Evolutionary conservation across 768 basidiomycete species (phyloP).

Genomic region (Gymnopilus junonius): DNA sequence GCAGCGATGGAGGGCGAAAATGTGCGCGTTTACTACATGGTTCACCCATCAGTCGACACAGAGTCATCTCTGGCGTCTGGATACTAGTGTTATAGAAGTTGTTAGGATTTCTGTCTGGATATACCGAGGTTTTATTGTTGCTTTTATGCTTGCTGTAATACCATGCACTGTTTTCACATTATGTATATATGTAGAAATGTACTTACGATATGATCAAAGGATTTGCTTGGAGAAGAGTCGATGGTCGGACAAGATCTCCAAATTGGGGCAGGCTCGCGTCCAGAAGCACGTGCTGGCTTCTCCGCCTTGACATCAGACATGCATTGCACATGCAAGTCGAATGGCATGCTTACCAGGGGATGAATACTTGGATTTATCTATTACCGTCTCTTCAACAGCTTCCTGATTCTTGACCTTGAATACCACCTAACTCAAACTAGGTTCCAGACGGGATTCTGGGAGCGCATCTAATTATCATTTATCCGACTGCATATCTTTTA

Average conservation of each 20-base stretch:
- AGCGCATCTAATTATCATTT: not conserved
- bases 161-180: not conserved
- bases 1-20: constrained; percentile 55
- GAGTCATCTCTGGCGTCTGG: constrained; percentile 56
- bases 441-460: not conserved
- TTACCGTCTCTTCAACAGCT: not conserved
- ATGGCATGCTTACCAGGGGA: constrained; percentile 11
- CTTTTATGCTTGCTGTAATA: constrained; percentile 19
- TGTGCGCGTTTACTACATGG: constrained; percentile 83
- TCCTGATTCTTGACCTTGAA: not conserved
- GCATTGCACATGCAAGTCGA: not conserved
- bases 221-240: not conserved
- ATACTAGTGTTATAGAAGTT: constrained; percentile 14
- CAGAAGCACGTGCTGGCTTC: constrained; percentile 11
- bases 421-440: not conserved
- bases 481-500: not conserved
- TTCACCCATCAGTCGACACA: constrained; percentile 86
- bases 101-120: not conserved
- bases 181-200: constrained; percentile 8
- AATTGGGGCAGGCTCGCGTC: constrained; percentile 10
- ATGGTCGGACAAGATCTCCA: not conserved
- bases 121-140: constrained; percentile 18
- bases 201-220: not conserved
- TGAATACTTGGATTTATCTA: constrained; percentile 1
- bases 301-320: not conserved